Percentiles rank a stretch among this genome's conserved stretches.
Conservation (phyloP, 2,329 filamentous ascomycete species). For the Grosmannia penicillata region DNA sequence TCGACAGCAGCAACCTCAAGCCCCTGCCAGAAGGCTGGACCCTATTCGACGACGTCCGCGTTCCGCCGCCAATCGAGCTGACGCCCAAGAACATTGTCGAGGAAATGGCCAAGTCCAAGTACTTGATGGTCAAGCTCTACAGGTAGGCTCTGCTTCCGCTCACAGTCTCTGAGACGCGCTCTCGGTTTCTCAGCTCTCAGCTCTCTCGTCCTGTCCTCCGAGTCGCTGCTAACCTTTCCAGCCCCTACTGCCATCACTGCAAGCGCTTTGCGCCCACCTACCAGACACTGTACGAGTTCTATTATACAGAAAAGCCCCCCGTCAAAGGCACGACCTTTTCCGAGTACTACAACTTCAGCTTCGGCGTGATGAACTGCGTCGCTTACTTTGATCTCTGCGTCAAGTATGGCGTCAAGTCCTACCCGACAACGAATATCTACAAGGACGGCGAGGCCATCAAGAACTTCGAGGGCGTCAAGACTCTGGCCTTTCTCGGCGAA, state of each 20-base stretch:
- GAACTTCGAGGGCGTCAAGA: slow-evolving; percentile 49
- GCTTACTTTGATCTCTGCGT: slow-evolving; percentile 67
- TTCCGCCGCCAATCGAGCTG: slow-evolving; percentile 50
- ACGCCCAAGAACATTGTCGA: slow-evolving; percentile 41
- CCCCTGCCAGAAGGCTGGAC: slow-evolving; percentile 29
- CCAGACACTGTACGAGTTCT: slow-evolving; percentile 92
- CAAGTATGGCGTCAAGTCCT: slow-evolving; percentile 51
- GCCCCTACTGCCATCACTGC: slow-evolving; percentile 58
- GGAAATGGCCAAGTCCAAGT: slow-evolving; percentile 37
- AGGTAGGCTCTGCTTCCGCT: slow-evolving; percentile 38
- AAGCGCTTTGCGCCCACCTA: slow-evolving; percentile 65
- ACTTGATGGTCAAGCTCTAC: slow-evolving; percentile 47
- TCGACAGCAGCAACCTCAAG: too few species aligned
- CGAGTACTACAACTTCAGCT: slow-evolving; percentile 77
- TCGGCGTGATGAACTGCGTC: slow-evolving; percentile 74
- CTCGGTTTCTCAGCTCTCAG: slow-evolving; percentile 3
- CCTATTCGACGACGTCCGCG: slow-evolving; percentile 49
- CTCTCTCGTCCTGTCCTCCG: neutral
- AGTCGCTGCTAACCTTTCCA: slow-evolving; percentile 14
- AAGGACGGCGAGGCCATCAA: slow-evolving; percentile 60
- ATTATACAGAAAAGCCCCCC: slow-evolving; percentile 69
- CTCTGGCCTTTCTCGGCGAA: slow-evolving; percentile 30
- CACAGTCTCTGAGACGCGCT: too few species aligned
- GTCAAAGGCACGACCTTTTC: slow-evolving; percentile 47
- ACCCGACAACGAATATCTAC: slow-evolving; percentile 66